These are phyloP conservation scores for Diaporthe capsici DNA, from an alignment of 2,329 filamentous ascomycete species.

Conservation along the genomic window DNA sequence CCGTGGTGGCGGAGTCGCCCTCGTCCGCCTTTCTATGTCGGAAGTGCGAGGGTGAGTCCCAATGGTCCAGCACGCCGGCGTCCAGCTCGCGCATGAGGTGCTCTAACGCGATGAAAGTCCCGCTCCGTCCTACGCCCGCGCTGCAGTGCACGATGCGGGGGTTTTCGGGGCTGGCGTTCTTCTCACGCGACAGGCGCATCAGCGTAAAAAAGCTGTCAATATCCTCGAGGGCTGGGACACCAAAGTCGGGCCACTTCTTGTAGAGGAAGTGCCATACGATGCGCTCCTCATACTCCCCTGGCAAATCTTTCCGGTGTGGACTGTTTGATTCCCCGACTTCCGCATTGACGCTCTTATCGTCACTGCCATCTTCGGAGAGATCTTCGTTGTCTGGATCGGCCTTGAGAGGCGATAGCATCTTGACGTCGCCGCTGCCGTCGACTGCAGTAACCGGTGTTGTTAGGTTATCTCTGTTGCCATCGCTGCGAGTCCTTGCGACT, in stretches of 20 bases:
- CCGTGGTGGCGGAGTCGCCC: conserved; percentile 42
- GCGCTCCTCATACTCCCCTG: conserved; percentile 64
- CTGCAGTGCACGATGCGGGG: conserved; percentile 90
- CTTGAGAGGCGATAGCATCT: conserved; percentile 42
- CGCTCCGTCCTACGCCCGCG: conserved; percentile 92
- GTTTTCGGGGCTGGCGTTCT: conserved; percentile 69
- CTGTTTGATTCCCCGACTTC: conserved; percentile 3
- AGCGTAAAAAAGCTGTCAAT: conserved; percentile 77
- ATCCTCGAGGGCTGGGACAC: conserved; percentile 80
- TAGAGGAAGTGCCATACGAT: conserved; percentile 89
- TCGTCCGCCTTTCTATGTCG: conserved; percentile 1
- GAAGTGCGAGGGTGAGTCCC: conserved; percentile 48
- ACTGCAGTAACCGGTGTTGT: not conserved
- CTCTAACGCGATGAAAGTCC: conserved; percentile 97
- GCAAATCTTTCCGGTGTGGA: conserved; percentile 44
- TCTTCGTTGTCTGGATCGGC: not conserved
- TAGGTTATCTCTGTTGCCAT: conserved; percentile 13
- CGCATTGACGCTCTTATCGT: conserved; percentile 24
- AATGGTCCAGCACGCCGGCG: conserved; percentile 74
- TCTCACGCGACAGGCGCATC: conserved; percentile 75
- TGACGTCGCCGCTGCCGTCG: conserved; percentile 41
- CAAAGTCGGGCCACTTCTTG: conserved; percentile 90
- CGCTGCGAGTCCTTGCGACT: not conserved
- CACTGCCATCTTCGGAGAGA: not conserved
- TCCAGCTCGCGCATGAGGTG: conserved; percentile 88